These are phyloP conservation scores for Catharanthus roseus DNA, from an alignment of 257 asterid species.

Conservation along the genomic window DNA sequence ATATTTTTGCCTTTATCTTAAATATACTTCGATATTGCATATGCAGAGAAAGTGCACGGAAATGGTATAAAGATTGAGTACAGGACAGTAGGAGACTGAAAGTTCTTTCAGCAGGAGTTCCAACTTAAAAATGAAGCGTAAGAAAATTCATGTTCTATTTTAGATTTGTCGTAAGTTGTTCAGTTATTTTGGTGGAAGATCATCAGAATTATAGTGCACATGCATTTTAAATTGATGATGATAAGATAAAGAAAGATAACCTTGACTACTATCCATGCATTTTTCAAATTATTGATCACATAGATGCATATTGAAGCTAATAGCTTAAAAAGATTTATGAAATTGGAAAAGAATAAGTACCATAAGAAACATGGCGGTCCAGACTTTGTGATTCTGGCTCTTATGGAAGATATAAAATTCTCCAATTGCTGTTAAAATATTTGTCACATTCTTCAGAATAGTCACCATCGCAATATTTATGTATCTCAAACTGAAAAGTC, in stretches of 20 bases:
- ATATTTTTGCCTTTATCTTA: neutral
- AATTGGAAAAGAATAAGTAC: constrained; percentile 22
- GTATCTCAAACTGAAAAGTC: constrained; percentile 42
- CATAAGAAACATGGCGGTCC: constrained; percentile 54
- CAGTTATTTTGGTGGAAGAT: too few relatives aligned
- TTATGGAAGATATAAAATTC: constrained; percentile 46
- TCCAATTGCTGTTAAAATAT: constrained; percentile 47
- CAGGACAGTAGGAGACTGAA: neutral
- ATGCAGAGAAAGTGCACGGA: neutral
- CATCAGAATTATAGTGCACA: too few relatives aligned
- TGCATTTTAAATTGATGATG: neutral
- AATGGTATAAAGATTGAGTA: neutral
- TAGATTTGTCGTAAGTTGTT: too few relatives aligned
- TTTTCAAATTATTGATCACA: neutral
- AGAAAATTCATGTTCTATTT: neutral
- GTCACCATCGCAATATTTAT: constrained; percentile 57
- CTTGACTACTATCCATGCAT: neutral
- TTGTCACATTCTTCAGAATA: constrained; percentile 48
- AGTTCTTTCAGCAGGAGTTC: neutral
- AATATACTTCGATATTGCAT: neutral
- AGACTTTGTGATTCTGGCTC: constrained; percentile 42
- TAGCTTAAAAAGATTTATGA: neutral
- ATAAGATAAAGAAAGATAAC: neutral
- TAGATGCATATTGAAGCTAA: neutral
- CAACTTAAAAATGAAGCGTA: neutral